A percentile compares a stretch with the other conserved stretches of the same genome.
These are phyloP conservation scores for Colletotrichum gigasporum DNA, from an alignment of 2,329 filamentous ascomycete species.

Conservation along the genomic window DNA sequence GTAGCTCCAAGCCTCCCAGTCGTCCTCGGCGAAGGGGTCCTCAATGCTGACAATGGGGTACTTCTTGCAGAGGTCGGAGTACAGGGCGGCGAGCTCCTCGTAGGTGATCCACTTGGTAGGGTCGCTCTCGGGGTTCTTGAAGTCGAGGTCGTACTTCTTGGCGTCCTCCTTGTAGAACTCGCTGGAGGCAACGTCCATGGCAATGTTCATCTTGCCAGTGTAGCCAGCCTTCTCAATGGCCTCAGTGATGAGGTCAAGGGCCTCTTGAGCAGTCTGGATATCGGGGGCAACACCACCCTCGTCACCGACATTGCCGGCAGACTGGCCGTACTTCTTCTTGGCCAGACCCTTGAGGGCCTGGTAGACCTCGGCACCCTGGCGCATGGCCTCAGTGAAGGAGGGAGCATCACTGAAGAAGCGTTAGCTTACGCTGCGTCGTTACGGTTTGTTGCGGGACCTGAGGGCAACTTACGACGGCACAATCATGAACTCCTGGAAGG, in stretches of 20 bases:
- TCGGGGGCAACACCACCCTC: constrained; percentile 99
- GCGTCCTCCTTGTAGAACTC: constrained; percentile 98
- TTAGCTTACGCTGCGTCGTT: neutral
- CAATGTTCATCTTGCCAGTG: constrained; percentile 95
- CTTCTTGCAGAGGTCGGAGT: constrained; percentile 88
- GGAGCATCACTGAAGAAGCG: constrained; percentile 71
- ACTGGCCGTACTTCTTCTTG: constrained; percentile 99
- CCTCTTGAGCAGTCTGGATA: constrained; percentile 97
- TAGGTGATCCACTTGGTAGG: constrained; percentile 98
- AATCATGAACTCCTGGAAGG: constrained; percentile 98
- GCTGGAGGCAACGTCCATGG: constrained; percentile 98
- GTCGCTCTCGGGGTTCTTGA: constrained; percentile 99
- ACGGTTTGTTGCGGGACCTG: neutral
- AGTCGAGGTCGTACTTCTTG: constrained; percentile 99
- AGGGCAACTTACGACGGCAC: constrained; percentile 74
- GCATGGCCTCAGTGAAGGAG: constrained; percentile 94
- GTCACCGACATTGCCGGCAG: constrained; percentile 97
- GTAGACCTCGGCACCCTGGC: constrained; percentile 97
- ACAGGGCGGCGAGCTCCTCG: constrained; percentile 93
- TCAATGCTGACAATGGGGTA: constrained; percentile 99
- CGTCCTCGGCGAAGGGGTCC: constrained; percentile 99
- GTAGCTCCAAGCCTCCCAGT: constrained; percentile 99
- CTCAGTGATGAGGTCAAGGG: constrained; percentile 93
- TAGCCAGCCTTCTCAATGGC: constrained; percentile 96
- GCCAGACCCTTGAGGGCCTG: constrained; percentile 95